Conservation (phyloP, 2,329 filamentous ascomycete genomes). For the Hortaea werneckii region DNA sequence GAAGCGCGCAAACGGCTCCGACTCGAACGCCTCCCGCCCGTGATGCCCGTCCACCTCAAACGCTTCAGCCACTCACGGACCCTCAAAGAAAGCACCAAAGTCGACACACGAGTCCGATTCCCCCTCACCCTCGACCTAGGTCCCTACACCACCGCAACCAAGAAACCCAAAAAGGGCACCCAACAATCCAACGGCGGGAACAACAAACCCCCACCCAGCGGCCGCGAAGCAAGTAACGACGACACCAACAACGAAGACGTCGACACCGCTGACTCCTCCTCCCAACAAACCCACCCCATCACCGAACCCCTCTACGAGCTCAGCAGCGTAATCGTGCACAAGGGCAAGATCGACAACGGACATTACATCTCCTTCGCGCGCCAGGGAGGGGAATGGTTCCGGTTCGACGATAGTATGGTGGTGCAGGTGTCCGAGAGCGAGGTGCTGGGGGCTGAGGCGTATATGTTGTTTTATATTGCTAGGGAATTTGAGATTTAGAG, state of each 20-base stretch:
- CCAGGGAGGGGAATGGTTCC: slow-evolving; percentile 77
- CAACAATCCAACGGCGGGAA: background rate
- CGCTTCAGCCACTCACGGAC: slow-evolving; percentile 24
- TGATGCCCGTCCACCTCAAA: slow-evolving; percentile 87
- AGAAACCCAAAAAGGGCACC: slow-evolving; percentile 24
- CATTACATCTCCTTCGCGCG: slow-evolving; percentile 87
- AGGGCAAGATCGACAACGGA: slow-evolving; percentile 84
- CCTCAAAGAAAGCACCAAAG: slow-evolving; percentile 74
- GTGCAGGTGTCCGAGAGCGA: slow-evolving; percentile 74
- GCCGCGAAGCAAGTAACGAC: background rate
- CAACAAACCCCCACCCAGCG: slow-evolving; percentile 40
- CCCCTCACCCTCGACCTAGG: slow-evolving; percentile 81
- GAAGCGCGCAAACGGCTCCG: slow-evolving; percentile 75
- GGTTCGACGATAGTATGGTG: slow-evolving; percentile 91
- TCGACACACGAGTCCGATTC: slow-evolving; percentile 78
- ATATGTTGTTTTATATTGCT: slow-evolving; percentile 69
- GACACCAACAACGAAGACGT: slow-evolving; percentile 7
- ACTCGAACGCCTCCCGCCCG: slow-evolving; percentile 76
- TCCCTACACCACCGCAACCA: slow-evolving; percentile 54
- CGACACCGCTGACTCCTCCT: slow-evolving; percentile 3
- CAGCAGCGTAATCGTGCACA: slow-evolving; percentile 81
- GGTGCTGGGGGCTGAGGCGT: slow-evolving; percentile 76
- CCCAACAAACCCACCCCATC: slow-evolving; percentile 4
- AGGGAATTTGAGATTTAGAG: slow-evolving; percentile 10
- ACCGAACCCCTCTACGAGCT: slow-evolving; percentile 67